Evolutionary conservation across 2,329 filamentous ascomycete species (phyloP), one percentile per base, ranked within the genome.

Genomic region (Pseudonectria buxi): DNA sequence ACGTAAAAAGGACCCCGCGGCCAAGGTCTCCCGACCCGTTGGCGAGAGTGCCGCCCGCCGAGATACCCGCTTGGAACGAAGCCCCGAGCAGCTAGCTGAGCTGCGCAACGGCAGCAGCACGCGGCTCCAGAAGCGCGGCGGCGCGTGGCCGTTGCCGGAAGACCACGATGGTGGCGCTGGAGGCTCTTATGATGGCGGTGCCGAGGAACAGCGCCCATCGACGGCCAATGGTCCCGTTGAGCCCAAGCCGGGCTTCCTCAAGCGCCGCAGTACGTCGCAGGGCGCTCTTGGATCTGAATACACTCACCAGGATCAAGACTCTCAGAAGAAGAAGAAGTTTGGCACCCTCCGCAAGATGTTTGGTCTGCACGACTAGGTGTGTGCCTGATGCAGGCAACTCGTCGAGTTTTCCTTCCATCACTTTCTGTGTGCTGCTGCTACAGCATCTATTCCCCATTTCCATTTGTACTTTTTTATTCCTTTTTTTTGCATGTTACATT

Each of bases 341-440:
- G 70, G 71, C 28, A 63, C 67, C 36, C 58, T 86, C 54, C 75
- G 82, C 55, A 75, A 69, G 56, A 81, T 82, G 57, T 83, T 86
- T 59, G 57, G 66, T 28, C 55, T 73, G 37, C 55, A 71, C 41
- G 67, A 71, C 42, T 69, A 63, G 61, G 35, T 26, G 28, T 32
- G 26, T n/a, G n/a, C 18, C 10, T 33, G 26, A 42, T n/a, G 13
- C n/a, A 28, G 10, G 11, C 11, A 14, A 26, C 10, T 29, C n/a
- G 13, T 26, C 24, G 14, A 7, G 14, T 32, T 26, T 14, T 27
- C 27, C 27, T 33, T 24, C 9, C 25, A 13, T n/a, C n/a, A n/a
- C n/a, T n/a, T n/a, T n/a, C n/a, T n/a, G n/a, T n/a, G n/a, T n/a
- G n/a, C n/a, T n/a, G n/a, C n/a, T n/a, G n/a, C n/a, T n/a, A n/a